Evolutionary conservation across 1,284 basidiomycete species (phyloP).

Genomic region (Boletus mariae): DNA sequence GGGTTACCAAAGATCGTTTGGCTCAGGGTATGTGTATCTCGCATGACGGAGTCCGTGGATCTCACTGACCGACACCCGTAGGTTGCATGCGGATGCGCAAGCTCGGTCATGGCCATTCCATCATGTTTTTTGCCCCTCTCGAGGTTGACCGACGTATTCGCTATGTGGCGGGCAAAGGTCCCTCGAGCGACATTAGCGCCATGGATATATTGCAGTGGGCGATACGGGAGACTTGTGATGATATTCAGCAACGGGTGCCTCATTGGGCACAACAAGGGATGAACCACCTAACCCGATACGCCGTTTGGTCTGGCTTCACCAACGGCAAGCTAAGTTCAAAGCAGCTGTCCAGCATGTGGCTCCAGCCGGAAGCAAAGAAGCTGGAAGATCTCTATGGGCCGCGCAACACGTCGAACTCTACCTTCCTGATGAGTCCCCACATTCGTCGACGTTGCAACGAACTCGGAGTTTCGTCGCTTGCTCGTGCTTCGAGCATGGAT

Average conservation of each 20-base stretch:
- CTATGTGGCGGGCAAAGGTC: constrained; percentile 10
- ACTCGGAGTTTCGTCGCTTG: constrained; percentile 22
- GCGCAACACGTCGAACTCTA: not conserved
- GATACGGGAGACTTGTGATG: not conserved
- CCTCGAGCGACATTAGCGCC: constrained; percentile 9
- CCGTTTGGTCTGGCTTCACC: not conserved
- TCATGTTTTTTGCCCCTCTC: constrained; percentile 45
- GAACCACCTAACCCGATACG: not conserved
- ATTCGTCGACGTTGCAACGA: constrained; percentile 25
- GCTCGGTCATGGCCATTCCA: constrained; percentile 44
- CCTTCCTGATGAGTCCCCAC: constrained; percentile 15
- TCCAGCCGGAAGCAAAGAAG: constrained; percentile 35
- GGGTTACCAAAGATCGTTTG: constrained; percentile 48
- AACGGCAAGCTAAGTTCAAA: not conserved
- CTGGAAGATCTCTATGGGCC: constrained; percentile 36
- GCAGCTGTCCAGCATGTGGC: constrained; percentile 29
- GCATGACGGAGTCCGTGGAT: too few species aligned
- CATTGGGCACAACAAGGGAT: constrained; percentile 35
- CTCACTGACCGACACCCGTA: constrained; percentile 6
- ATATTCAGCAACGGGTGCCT: constrained; percentile 36
- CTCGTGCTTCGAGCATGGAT: constrained; percentile 22
- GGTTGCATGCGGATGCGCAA: constrained; percentile 48
- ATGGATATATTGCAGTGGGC: constrained; percentile 1
- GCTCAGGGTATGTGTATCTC: constrained; percentile 40
- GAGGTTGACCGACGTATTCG: constrained; percentile 43